phyloP scores from a whole-genome alignment of 2,329 filamentous ascomycete species.

The Claviceps sp. region DNA sequence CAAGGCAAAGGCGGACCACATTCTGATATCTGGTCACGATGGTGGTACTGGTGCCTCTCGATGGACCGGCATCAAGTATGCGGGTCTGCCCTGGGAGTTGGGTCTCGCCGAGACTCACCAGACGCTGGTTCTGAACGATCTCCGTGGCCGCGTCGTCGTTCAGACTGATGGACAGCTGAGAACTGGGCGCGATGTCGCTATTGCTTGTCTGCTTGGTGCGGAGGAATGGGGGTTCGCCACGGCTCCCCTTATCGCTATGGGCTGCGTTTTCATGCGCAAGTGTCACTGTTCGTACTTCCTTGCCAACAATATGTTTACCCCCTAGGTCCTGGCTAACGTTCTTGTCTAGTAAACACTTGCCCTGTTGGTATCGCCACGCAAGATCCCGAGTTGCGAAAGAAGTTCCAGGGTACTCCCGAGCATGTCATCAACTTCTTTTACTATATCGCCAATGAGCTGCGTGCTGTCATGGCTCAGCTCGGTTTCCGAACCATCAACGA shows the following conservation, averaged over 20 bases:
- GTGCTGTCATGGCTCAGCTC: conserved; percentile 92
- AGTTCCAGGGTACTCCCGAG: conserved; percentile 85
- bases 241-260: conserved; percentile 88
- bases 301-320: too few species aligned
- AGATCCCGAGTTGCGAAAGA: conserved; percentile 85
- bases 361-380: conserved; percentile 93
- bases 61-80: conserved; percentile 99
- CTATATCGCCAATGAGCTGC: conserved; percentile 89
- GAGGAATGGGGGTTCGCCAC: conserved; percentile 98
- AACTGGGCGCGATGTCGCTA: conserved; percentile 85
- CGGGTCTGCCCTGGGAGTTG: conserved; percentile 89
- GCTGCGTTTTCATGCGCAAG: conserved; percentile 89
- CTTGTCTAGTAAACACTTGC: conserved; percentile 47
- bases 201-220: conserved; percentile 89
- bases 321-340: neutral
- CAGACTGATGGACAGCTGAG: conserved; percentile 92
- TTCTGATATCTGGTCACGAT: conserved; percentile 91
- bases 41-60: conserved; percentile 92
- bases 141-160: conserved; percentile 87
- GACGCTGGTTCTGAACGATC: conserved; percentile 87
- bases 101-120: conserved; percentile 96
- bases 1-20: conserved; percentile 94
- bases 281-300: conserved; percentile 31
- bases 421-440: conserved; percentile 99
- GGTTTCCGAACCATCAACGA: conserved; percentile 94